These are phyloP conservation scores for Claviceps africana DNA, from an alignment of 2,329 filamentous ascomycete genomes.

Conservation along the genomic window DNA sequence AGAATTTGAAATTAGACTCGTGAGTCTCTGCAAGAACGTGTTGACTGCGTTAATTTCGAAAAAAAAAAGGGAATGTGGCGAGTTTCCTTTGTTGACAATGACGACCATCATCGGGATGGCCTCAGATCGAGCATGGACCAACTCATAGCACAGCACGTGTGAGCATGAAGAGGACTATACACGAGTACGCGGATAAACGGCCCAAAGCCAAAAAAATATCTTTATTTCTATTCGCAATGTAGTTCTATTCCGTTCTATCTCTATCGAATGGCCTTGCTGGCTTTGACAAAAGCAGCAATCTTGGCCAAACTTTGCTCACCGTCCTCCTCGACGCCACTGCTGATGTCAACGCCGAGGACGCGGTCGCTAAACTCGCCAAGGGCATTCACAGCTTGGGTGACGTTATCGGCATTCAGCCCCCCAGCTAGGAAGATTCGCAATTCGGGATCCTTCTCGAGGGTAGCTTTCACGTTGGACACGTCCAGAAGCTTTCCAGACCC, in stretches of 20 bases:
- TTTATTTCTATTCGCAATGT: background rate
- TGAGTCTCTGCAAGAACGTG: background rate
- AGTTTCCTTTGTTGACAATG: background rate
- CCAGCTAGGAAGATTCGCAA: conserved; percentile 72
- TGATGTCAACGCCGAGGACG: conserved; percentile 79
- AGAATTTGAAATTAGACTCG: background rate
- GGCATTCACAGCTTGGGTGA: conserved; percentile 48
- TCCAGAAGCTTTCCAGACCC: conserved; percentile 74
- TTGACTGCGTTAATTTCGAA: background rate
- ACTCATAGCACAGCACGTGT: background rate
- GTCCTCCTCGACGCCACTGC: conserved; percentile 78
- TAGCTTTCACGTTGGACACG: conserved; percentile 49
- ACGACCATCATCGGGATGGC: background rate
- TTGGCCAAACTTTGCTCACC: conserved; percentile 69
- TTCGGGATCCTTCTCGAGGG: conserved; percentile 54
- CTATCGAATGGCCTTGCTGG: conserved; percentile 49
- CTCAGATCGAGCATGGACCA: background rate
- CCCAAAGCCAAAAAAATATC: background rate
- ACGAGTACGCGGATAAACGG: background rate
- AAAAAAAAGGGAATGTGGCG: background rate
- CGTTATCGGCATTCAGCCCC: conserved; percentile 68
- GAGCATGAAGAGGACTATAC: background rate
- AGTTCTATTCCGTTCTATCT: background rate
- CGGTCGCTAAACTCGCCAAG: conserved; percentile 46
- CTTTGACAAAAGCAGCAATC: conserved; percentile 67